Evolutionary conservation across 768 basidiomycete species (phyloP).

Genomic region (Lentinula guzmanii): DNA sequence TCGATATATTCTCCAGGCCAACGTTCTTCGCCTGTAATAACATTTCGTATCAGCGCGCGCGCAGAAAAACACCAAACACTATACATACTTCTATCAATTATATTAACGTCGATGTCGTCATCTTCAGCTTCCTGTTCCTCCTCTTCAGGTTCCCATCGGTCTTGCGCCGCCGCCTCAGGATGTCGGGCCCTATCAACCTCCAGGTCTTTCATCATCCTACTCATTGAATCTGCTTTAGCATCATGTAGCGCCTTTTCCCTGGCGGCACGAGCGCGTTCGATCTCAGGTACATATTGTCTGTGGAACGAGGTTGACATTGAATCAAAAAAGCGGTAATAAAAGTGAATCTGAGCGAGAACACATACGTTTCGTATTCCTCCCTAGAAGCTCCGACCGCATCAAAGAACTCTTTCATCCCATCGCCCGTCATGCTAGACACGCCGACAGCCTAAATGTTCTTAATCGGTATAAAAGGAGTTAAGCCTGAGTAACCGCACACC

Average conservation of each 20-base stretch:
- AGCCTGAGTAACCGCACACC: slow-evolving; percentile 34
- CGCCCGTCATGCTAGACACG: slow-evolving; percentile 94
- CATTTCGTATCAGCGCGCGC: slow-evolving; percentile 6
- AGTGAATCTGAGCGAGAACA: slow-evolving; percentile 2
- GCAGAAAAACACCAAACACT: slow-evolving; percentile 15
- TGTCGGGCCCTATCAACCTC: slow-evolving; percentile 64
- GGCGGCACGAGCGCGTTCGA: slow-evolving; percentile 60
- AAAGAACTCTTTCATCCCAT: slow-evolving; percentile 88
- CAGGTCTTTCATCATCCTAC: slow-evolving; percentile 74
- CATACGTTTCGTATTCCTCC: slow-evolving; percentile 84
- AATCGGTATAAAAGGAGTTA: background rate
- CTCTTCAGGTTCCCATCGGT: slow-evolving; percentile 58
- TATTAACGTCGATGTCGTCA: slow-evolving; percentile 54
- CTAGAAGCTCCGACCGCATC: slow-evolving; percentile 84
- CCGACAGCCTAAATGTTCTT: slow-evolving; percentile 68
- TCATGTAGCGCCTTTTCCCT: slow-evolving; percentile 61
- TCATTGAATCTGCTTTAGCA: slow-evolving; percentile 71
- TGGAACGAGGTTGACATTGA: background rate
- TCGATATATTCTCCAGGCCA: slow-evolving; percentile 77
- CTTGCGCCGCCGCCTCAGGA: slow-evolving; percentile 47
- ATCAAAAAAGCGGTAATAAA: background rate
- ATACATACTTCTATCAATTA: slow-evolving; percentile 72
- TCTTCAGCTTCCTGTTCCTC: slow-evolving; percentile 34
- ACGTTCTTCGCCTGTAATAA: slow-evolving; percentile 49
- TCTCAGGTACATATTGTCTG: slow-evolving; percentile 91